Percentiles rank a stretch among this genome's conserved stretches.
Evolutionary conservation across 805 yeast species (phyloP).

Genomic region (Myxozyma kluyveri): DNA sequence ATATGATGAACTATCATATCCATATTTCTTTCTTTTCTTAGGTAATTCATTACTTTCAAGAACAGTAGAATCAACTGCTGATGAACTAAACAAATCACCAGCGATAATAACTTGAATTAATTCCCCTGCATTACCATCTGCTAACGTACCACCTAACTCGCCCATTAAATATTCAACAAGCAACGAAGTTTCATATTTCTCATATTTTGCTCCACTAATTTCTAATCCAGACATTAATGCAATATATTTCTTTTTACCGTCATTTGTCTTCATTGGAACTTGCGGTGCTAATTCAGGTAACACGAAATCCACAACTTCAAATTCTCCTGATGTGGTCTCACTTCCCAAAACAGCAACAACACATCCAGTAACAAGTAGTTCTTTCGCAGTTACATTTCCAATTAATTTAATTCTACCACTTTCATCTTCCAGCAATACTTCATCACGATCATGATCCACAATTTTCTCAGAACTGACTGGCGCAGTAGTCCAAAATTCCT

Average conservation of each 20-base stretch:
- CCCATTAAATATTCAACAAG: conserved; percentile 72
- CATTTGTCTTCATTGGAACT: conserved; percentile 27
- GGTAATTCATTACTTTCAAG: conserved; percentile 20
- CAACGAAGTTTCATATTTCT: conserved; percentile 51
- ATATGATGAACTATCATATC: conserved; percentile 23
- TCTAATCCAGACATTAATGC: conserved; percentile 78
- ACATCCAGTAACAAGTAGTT: conserved; percentile 82
- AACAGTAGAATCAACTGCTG: conserved; percentile 1
- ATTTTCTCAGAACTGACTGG: conserved; percentile 47
- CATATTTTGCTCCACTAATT: conserved; percentile 48
- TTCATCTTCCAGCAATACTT: conserved; percentile 82
- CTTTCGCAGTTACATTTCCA: conserved; percentile 43
- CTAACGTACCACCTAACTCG: conserved; percentile 48
- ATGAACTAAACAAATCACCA: conserved; percentile 61
- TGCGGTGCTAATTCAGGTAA: conserved; percentile 69
- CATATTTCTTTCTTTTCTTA: conserved; percentile 17
- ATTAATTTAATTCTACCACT: conserved; percentile 78
- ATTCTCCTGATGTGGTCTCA: conserved; percentile 77
- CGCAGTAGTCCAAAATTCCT: conserved; percentile 42
- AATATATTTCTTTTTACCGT: conserved; percentile 39
- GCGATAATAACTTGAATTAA: conserved; percentile 60
- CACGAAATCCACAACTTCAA: conserved; percentile 75
- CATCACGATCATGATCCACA: conserved; percentile 54
- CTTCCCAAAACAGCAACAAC: conserved; percentile 83
- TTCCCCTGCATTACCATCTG: conserved; percentile 30